Evolutionary conservation across 2,329 filamentous ascomycete genomes (phyloP).

Genomic region (Apiospora koreana): DNA sequence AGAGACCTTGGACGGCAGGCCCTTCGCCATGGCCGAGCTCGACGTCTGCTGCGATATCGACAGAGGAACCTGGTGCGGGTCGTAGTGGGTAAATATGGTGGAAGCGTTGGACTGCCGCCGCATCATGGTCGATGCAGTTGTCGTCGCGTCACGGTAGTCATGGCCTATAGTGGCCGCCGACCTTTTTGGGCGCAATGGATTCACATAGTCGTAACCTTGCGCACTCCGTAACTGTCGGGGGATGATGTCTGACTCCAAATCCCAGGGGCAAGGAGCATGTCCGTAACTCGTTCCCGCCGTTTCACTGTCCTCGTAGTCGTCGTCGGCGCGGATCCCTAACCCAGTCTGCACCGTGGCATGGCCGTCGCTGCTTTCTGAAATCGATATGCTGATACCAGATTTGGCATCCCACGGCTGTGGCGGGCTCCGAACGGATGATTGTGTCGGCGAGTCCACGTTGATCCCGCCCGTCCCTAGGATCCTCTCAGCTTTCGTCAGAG

Average conservation of each 20-base stretch:
- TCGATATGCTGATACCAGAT: constrained; percentile 47
- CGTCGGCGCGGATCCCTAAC: constrained; percentile 26
- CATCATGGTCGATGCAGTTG: constrained; percentile 46
- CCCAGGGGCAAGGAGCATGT: constrained; percentile 36
- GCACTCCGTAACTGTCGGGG: constrained; percentile 34
- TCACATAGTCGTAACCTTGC: constrained; percentile 19
- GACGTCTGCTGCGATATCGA: constrained; percentile 62
- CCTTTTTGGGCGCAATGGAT: constrained; percentile 24
- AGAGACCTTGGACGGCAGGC: constrained; percentile 49
- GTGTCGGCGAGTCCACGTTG: constrained; percentile 38
- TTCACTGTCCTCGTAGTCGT: constrained; percentile 5
- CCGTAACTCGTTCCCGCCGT: constrained; percentile 21
- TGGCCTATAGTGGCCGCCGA: constrained; percentile 27
- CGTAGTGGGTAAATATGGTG: constrained; percentile 59
- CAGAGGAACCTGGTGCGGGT: constrained; percentile 56
- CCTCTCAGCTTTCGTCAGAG: constrained; percentile 53
- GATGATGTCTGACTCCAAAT: constrained; percentile 49
- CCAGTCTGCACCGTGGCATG: constrained; percentile 30
- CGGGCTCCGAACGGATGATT: constrained; percentile 13
- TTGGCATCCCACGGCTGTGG: constrained; percentile 42
- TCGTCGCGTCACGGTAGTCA: constrained; percentile 30
- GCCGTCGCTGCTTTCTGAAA: constrained; percentile 43
- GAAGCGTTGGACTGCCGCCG: constrained; percentile 52
- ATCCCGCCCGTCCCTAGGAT: constrained; percentile 49
- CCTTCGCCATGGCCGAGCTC: constrained; percentile 59